phyloP scores from a whole-genome alignment of 140 eudicot species.

The Senecio squalidus region DNA sequence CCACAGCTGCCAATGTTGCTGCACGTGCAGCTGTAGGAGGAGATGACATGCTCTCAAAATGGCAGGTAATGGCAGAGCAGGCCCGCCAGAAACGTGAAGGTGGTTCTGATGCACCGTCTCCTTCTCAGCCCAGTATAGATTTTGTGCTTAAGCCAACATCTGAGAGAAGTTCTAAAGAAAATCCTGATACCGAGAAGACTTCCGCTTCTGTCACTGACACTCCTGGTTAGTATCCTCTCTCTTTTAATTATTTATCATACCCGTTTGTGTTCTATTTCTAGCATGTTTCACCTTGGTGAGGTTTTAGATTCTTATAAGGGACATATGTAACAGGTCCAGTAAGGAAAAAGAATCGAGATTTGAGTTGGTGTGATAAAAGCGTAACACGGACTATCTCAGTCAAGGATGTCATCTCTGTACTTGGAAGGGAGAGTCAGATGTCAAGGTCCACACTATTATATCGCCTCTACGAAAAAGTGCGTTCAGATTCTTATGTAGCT shows the following conservation, averaged over 20 bases:
- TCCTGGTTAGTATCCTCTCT: constrained; percentile 36
- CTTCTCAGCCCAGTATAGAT: constrained; percentile 51
- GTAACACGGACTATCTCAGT: constrained; percentile 43
- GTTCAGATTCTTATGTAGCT: neutral
- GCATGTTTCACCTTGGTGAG: neutral
- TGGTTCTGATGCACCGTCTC: constrained; percentile 39
- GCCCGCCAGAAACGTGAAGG: constrained; percentile 56
- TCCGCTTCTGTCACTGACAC: constrained; percentile 26
- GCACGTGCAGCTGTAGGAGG: constrained; percentile 94
- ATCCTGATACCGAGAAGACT: constrained; percentile 42
- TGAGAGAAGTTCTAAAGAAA: constrained; percentile 38
- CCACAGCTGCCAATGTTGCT: constrained; percentile 89
- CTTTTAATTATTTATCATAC: neutral
- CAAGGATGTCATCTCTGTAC: constrained; percentile 68
- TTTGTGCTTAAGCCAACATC: constrained; percentile 42
- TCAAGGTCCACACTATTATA: constrained; percentile 47
- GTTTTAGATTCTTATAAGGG: constrained; percentile 4
- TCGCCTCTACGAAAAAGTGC: constrained; percentile 41
- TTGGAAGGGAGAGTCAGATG: constrained; percentile 75
- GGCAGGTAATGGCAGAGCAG: constrained; percentile 74
- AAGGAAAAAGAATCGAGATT: constrained; percentile 37
- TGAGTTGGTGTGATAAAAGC: constrained; percentile 20
- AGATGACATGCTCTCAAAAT: constrained; percentile 71
- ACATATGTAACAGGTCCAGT: constrained; percentile 20
- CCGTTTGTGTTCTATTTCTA: neutral